A percentile compares a stretch with the other conserved stretches of the same genome.
Conservation (phyloP, 2,329 filamentous ascomycete genomes). For the Cladophialophora chaetospira region DNA sequence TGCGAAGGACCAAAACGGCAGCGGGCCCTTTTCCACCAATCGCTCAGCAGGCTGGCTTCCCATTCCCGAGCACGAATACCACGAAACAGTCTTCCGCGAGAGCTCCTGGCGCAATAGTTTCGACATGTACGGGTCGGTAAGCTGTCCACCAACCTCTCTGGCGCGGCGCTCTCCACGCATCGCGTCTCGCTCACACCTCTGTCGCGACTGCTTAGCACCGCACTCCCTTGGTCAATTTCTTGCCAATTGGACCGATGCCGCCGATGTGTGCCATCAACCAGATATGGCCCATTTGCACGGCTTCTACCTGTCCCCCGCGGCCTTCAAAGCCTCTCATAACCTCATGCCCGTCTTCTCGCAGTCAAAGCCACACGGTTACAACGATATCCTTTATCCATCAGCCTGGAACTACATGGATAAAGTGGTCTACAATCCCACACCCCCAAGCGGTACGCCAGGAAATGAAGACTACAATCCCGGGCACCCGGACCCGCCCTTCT, state of each 20-base stretch:
- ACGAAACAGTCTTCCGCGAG: constrained; percentile 44
- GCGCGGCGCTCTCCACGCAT: constrained; percentile 57
- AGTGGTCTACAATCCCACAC: constrained; percentile 53
- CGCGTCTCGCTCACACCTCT: constrained; percentile 67
- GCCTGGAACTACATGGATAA: constrained; percentile 65
- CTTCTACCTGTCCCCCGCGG: constrained; percentile 67
- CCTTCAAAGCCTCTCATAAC: constrained; percentile 62
- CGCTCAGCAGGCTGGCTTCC: constrained; percentile 43
- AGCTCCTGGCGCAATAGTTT: constrained; percentile 45
- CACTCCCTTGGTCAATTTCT: constrained; percentile 71
- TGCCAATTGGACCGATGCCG: constrained; percentile 64
- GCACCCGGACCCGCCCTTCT: constrained; percentile 57
- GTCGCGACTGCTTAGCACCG: constrained; percentile 61
- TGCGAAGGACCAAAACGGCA: constrained; percentile 16
- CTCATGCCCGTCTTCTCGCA: constrained; percentile 76
- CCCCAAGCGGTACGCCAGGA: constrained; percentile 42
- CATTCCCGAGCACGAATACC: constrained; percentile 40
- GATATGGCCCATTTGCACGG: constrained; percentile 74
- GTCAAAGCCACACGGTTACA: constrained; percentile 70
- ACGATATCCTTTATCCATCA: constrained; percentile 74
- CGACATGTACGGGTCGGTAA: constrained; percentile 47
- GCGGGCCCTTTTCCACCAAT: constrained; percentile 41
- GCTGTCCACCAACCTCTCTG: constrained; percentile 65
- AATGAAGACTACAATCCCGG: constrained; percentile 25
- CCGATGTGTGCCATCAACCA: constrained; percentile 74